Base-by-base conservation (phyloP, 805 yeast species). In the Saccharomyces cerevisiae region DNA sequence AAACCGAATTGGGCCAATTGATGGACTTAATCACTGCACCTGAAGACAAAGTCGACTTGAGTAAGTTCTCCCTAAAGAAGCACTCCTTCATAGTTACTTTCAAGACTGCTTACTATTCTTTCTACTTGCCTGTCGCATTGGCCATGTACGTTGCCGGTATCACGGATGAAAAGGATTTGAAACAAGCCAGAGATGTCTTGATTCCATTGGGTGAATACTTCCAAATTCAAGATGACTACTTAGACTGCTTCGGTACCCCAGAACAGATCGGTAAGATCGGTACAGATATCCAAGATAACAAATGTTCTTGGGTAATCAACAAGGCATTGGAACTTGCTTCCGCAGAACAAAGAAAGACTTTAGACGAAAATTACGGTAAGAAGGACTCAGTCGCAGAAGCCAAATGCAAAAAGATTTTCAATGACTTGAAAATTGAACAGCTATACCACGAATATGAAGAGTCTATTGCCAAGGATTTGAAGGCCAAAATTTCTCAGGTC, bases 211-310 rank as follows among this genome's bases (percentile, higher is more conserved):
- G 99, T 56, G 97, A 94, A 73, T 94, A 94, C 72, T 94, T 94
- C 85, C 99, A 94, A 77, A 89, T 94, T 63, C 99, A 94, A 76
- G 99, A 94, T 70, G 99, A 94, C 72, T 94, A 79, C 76, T 81
- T 94, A 61, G 99, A 94, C 73, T 89, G 97, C 73, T 94, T 89
- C 68, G 99, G 99, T 61, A 89, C 92, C 64, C 97, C 99, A 47
- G 95, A 88, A 69, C 89, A 92, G 67, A 94, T 91, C 68, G 99
- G 99, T 59, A 94, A 94, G 79, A 89, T 94, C 63, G 99, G 99
- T 62, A 94, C 99, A 56, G 99, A 94, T 71, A 94, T 94, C 68
- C 87, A 87, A 76, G 99, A 94, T 74, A 94, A 94, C 82, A 94
- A 94, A 74, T 94, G 99, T 74, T 87, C 97, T 47, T 94, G 99